Evolutionary conservation across 2,329 filamentous ascomycete species (phyloP), one percentile per base, ranked within the genome.

Genomic region (Talaromyces sp.): DNA sequence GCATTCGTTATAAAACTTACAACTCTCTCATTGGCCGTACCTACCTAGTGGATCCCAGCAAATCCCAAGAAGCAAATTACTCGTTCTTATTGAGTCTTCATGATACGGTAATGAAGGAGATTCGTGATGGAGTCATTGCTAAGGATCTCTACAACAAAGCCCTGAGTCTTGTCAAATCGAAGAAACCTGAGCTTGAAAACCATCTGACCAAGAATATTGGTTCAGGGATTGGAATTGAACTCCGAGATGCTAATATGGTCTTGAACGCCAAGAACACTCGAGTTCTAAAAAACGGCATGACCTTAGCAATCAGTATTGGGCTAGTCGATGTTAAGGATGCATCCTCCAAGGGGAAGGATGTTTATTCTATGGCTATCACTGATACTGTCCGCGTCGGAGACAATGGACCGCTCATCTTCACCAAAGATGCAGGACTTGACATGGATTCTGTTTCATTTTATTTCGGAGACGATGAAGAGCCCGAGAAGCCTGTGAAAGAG

Each of bases 361-460:
- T 83, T 2, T 99, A 99, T 71, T 94, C 92, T 0, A 82, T 99
- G 61, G 83, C 96, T 44, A 84, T 99, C 42, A 92, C 90, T 1
- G 94, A 99, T 73, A 99, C 95, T 0, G 87, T 99, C 40, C 90
- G 94, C 64, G 91, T 97, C 45, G 90, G 88, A 10, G 80, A 84
- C 5, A 74, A 68, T 50, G 77, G 79, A 3, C 77, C 75, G 30
- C 91, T 96, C 29, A 86, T 97, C 24, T 97, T 99, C 75, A 99
- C 94, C 16, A 91, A 91, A 54, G 92, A 97, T 69, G 92, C 93
- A 0, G 87, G 92, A 2, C 89, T 90, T 24, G 93, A 96, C 67
- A 85, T 96, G 54, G 94, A 97, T 66, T 91, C 91, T 3, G 93
- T 93, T 35, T 96, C 93, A 0, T 99, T 99, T 80, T 97, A 97